Conservation (phyloP, 2,329 filamentous ascomycete species). For the Botryosphaeria dothidea region DNA sequence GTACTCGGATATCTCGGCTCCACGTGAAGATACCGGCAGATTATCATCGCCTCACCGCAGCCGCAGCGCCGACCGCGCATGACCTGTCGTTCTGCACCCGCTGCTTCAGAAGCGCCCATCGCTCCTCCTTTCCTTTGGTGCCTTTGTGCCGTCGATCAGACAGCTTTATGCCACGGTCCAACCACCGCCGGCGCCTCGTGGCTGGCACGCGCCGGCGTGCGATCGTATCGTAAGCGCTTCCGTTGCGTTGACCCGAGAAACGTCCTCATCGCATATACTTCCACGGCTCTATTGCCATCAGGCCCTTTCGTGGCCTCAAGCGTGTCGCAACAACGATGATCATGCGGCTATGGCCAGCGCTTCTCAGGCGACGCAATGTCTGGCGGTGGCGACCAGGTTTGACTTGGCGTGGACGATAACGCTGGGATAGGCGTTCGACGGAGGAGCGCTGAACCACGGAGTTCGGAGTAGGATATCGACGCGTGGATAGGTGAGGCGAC, state of each 20-base stretch:
- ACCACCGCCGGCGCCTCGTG: neutral
- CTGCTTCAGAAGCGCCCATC: neutral
- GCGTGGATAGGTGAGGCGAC: no score
- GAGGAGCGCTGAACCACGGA: neutral
- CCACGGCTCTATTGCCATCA: neutral
- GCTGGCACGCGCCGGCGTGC: neutral
- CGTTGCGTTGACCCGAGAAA: neutral
- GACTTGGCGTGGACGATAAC: neutral
- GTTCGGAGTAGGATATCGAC: neutral
- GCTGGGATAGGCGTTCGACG: neutral
- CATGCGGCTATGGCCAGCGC: neutral
- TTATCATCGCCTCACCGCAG: slow-evolving; percentile 1
- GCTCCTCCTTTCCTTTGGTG: neutral
- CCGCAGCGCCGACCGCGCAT: neutral
- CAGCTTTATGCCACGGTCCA: neutral
- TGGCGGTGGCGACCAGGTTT: neutral
- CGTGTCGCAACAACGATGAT: neutral
- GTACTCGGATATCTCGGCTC: slow-evolving; percentile 6
- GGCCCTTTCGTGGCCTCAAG: neutral
- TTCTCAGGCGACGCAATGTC: neutral
- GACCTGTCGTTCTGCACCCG: neutral
- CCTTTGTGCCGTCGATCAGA: neutral
- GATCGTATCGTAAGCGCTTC: neutral
- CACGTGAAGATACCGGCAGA: neutral
- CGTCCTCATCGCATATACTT: neutral